Conservation (phyloP, 257 asterid species). For the Rauvolfia tetraphylla region DNA sequence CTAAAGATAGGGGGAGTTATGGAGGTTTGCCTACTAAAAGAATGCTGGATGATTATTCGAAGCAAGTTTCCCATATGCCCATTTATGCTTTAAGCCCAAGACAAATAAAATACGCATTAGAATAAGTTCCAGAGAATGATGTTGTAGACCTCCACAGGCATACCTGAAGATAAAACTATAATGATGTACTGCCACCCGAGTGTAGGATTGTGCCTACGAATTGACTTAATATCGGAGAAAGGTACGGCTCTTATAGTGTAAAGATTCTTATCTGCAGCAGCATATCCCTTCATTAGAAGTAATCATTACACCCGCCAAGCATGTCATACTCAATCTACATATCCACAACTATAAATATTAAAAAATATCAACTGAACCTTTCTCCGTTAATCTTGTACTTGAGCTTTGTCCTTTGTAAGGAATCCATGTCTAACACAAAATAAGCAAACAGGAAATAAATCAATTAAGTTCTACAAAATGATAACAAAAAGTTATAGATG, state of each 20-base stretch:
- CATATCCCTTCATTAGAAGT: conserved; percentile 16
- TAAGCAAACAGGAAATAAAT: conserved; percentile 6
- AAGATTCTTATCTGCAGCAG: conserved; percentile 77
- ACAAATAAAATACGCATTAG: not conserved
- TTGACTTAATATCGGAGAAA: conserved; percentile 77
- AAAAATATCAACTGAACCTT: conserved; percentile 45
- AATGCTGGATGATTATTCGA: not conserved
- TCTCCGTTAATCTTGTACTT: conserved; percentile 72
- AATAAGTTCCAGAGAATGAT: conserved; percentile 2
- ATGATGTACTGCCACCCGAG: conserved; percentile 94
- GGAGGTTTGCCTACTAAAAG: not conserved
- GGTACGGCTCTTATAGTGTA: conserved; percentile 89
- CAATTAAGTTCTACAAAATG: not conserved
- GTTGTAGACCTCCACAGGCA: not conserved
- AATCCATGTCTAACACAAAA: conserved; percentile 75
- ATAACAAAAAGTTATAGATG: not conserved
- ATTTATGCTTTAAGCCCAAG: not conserved
- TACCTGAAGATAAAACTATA: conserved; percentile 89
- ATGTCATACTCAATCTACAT: too few relatives aligned
- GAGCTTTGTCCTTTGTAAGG: conserved; percentile 96
- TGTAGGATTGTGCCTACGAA: conserved; percentile 84
- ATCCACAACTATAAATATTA: not conserved
- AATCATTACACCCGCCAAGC: conserved; percentile 2
- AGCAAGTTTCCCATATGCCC: not conserved
- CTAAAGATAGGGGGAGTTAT: not conserved